Conservation (phyloP, 2,329 filamentous ascomycete species). For the Calonectria leucothoes region DNA sequence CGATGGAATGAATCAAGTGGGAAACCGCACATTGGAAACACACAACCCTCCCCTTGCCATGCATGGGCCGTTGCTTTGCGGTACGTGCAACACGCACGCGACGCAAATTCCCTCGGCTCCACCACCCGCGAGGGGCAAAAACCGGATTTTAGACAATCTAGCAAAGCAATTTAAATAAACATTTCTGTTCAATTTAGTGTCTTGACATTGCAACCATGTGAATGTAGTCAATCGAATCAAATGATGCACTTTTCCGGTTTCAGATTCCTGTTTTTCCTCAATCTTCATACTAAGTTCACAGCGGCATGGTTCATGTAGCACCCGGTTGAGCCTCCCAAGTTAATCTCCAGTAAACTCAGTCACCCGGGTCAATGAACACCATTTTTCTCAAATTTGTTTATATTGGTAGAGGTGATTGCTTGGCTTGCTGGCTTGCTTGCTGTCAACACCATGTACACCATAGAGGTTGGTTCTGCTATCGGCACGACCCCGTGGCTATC, state of each 20-base stretch:
- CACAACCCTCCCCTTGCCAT: not conserved
- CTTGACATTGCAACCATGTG: not conserved
- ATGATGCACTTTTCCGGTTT: no score
- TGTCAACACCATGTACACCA: conserved; percentile 29
- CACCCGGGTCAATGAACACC: not conserved
- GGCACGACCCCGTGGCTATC: conserved; percentile 19
- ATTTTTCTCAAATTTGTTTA: conserved; percentile 15
- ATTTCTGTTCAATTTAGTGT: not conserved
- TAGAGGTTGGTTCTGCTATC: conserved; percentile 28
- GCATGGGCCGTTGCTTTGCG: not conserved
- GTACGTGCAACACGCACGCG: not conserved
- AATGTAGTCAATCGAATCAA: no score
- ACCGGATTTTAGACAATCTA: conserved; percentile 8
- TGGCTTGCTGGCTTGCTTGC: not conserved
- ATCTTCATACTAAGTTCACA: no score
- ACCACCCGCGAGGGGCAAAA: not conserved
- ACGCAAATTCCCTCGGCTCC: not conserved
- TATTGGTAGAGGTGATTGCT: conserved; percentile 34
- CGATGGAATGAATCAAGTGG: not conserved
- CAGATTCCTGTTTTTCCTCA: no score
- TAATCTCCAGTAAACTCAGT: not conserved
- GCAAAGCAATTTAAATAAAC: conserved; percentile 18
- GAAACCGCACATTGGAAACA: not conserved
- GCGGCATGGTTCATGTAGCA: no score
- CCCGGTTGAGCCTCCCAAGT: no score